Conservation (phyloP, 345 rosid genomes). For the Eucalyptus fibrosa region DNA sequence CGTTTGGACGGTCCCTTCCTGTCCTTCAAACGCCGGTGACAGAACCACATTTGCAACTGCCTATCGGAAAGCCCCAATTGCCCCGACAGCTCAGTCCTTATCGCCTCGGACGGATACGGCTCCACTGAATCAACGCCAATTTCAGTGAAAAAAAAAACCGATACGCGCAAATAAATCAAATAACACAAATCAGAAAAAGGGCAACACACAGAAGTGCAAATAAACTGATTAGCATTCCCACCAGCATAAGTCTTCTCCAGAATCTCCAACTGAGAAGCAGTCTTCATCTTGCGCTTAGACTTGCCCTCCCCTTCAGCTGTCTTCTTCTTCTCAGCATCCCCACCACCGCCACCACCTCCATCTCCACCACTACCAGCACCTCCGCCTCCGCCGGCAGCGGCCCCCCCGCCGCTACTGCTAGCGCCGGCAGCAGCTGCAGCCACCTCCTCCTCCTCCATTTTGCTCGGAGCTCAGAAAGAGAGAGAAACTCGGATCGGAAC, state of each 20-base stretch:
- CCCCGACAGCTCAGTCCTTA: conserved; percentile 60
- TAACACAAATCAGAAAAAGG: background rate
- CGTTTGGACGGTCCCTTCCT: conserved; percentile 51
- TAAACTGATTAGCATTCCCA: background rate
- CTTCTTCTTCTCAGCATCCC: conserved; percentile 39
- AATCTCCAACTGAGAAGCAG: conserved; percentile 82
- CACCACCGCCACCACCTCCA: background rate
- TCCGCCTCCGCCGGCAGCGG: background rate
- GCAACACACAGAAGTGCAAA: background rate
- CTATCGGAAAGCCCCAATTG: conserved; percentile 75
- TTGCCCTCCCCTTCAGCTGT: conserved; percentile 44
- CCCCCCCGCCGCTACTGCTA: background rate
- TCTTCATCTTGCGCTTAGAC: conserved; percentile 87
- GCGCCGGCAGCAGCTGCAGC: background rate
- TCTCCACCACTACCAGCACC: background rate
- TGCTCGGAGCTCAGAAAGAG: background rate
- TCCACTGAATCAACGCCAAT: conserved; percentile 29
- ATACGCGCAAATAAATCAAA: background rate
- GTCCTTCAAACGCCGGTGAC: conserved; percentile 88
- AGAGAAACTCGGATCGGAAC: background rate
- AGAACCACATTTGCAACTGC: conserved; percentile 98
- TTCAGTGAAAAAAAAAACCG: background rate
- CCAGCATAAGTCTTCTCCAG: conserved; percentile 78
- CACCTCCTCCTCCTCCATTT: background rate
- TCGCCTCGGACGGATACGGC: conserved; percentile 66